A percentile compares a stretch with the other conserved stretches of the same genome.
Conservation (phyloP, 2,329 filamentous ascomycete genomes). For the Aspergillus caelatus region DNA sequence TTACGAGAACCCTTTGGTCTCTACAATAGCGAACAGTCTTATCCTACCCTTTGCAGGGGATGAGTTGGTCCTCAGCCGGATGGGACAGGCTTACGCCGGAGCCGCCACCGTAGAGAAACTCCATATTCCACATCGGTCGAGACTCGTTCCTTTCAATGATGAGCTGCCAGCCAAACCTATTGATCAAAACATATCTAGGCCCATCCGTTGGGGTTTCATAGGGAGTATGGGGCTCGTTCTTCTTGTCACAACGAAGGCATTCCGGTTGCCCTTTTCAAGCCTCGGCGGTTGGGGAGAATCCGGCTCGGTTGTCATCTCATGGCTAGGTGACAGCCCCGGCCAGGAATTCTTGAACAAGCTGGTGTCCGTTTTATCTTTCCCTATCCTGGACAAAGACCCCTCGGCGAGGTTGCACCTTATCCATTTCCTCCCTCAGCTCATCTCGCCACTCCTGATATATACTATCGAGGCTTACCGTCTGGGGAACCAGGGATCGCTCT, state of each 20-base stretch:
- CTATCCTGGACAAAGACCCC: neutral
- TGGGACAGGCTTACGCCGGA: neutral
- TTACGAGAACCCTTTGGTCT: neutral
- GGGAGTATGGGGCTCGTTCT: neutral
- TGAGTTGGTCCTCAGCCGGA: neutral
- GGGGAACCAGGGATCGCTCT: neutral
- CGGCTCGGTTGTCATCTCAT: neutral
- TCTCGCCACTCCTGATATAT: constrained; percentile 2
- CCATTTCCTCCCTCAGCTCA: constrained; percentile 3
- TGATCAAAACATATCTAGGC: neutral
- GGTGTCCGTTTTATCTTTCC: neutral
- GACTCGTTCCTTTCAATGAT: neutral
- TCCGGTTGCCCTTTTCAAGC: neutral
- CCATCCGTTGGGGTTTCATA: neutral
- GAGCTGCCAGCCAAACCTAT: constrained; percentile 2
- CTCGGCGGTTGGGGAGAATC: neutral
- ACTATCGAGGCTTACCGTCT: constrained; percentile 1
- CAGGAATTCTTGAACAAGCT: neutral
- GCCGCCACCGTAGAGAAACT: neutral
- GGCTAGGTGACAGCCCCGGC: neutral
- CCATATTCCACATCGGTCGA: neutral
- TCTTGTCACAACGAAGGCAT: neutral
- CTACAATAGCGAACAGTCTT: neutral
- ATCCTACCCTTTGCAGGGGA: neutral
- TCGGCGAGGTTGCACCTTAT: neutral